Evolutionary conservation across 306 rosid species (phyloP), one percentile per base, ranked within the genome.

Genomic region (Rosa lucieae): DNA sequence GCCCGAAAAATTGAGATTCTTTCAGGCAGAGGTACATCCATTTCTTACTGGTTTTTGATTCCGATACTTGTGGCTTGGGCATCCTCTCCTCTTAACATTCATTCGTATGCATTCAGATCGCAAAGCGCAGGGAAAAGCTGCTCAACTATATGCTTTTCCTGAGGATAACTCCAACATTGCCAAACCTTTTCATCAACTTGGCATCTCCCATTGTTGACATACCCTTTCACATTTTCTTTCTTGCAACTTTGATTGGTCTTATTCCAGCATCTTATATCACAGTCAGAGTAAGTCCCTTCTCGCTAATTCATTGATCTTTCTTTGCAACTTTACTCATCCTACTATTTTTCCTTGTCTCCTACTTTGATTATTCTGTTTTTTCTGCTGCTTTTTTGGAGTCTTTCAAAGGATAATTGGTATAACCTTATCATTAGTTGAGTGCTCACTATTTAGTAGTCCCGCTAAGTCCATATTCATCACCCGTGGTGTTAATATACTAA

Each of bases 161-260:
- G 70, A 91, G 99, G 89, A 84, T 95, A 48, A 95, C 99, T n/a
- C 99, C 99, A 6, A 90, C 98, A 46, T 83, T 95, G 81, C 99
- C 98, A 13, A 95, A 95, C 86, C 93, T 95, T 74, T 95, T 95
- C 82, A 95, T 95, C 87, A 95, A 95, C 86, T 87, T 95, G 94
- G 99, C 99, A 42, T 95, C 98, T 77, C 98, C 99, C 40, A 95
- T 95, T 73, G 99, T 95, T 67, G 97, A 92, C 79, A 89, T 95
- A 73, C 99, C 98, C 0, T 95, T 95, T 86, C 98, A 95, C 77
- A 65, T 90, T 78, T 95, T 95, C 97, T 93, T 95, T 78, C 78
- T 82, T 78, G 99, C 98, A 14, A 92, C 99, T 68, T 83, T 90
- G 81, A 26, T 93, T 72, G 99, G 99, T 77, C 99, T 95, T 83